A percentile compares a stretch with the other conserved stretches of the same genome.
These are phyloP conservation scores for Andrographis paniculata DNA, from an alignment of 305 asterid species.

Conservation along the genomic window DNA sequence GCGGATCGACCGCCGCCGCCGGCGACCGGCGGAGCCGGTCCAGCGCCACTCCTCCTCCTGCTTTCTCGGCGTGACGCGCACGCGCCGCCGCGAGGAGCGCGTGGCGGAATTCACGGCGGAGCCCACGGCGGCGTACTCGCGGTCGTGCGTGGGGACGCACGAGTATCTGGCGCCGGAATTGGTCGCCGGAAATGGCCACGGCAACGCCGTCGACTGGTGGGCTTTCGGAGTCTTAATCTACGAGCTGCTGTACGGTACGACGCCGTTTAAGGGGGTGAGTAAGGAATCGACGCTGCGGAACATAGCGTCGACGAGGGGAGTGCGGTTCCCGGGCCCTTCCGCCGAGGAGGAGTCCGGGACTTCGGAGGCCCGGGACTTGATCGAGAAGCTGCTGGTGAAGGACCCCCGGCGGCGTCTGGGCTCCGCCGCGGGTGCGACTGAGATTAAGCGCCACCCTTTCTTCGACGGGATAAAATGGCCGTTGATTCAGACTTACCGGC, in stretches of 20 bases:
- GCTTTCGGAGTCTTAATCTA: constrained; percentile 79
- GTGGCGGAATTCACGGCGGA: constrained; percentile 75
- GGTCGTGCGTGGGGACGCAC: constrained; percentile 90
- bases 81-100: too few relatives aligned
- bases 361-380: constrained; percentile 61
- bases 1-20: constrained; percentile 29
- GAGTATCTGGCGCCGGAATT: constrained; percentile 89
- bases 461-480: constrained; percentile 90
- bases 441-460: constrained; percentile 86
- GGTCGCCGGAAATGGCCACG: constrained; percentile 71
- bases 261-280: constrained; percentile 79
- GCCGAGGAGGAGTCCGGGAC: constrained; percentile 30
- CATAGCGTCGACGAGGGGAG: constrained; percentile 62
- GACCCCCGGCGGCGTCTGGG: constrained; percentile 81
- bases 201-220: constrained; percentile 99
- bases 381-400: constrained; percentile 62
- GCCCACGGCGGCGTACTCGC: constrained; percentile 75
- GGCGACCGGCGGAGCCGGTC: too few relatives aligned
- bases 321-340: constrained; percentile 34
- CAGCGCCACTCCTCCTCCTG: too few relatives aligned
- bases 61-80: too few relatives aligned
- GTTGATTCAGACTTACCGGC: constrained; percentile 63
- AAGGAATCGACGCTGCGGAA: constrained; percentile 92
- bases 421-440: constrained; percentile 77
- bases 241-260: constrained; percentile 63